These are phyloP conservation scores for Pueraria montana DNA, from an alignment of 306 rosid genomes.

Conservation along the genomic window DNA sequence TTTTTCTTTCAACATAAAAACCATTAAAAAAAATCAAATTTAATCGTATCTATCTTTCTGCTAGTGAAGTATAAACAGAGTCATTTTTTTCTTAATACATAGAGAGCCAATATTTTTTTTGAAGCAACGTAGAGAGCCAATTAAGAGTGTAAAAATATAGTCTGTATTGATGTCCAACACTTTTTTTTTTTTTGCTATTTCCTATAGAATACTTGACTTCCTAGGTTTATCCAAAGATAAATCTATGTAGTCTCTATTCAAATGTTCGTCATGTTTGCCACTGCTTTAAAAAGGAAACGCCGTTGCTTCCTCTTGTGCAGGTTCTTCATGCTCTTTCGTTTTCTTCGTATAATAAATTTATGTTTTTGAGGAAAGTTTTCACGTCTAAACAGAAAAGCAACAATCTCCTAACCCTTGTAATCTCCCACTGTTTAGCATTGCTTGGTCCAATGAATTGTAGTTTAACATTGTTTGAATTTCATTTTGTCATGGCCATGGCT, in stretches of 20 bases:
- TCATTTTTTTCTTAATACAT: not conserved
- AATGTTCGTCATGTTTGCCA: not conserved
- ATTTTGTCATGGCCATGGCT: not conserved
- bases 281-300: not conserved
- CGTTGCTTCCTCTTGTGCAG: not conserved
- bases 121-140: not conserved
- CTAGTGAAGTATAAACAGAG: not conserved
- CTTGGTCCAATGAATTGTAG: not conserved
- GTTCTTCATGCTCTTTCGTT: conserved; percentile 2
- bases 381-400: not conserved
- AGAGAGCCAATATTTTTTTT: not conserved
- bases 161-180: too few species aligned
- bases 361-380: not conserved
- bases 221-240: not conserved
- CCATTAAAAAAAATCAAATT: too few species aligned
- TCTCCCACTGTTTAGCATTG: not conserved
- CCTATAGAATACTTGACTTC: not conserved
- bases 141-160: too few species aligned
- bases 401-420: conserved; percentile 16
- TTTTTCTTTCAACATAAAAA: too few species aligned
- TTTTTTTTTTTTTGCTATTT: not conserved
- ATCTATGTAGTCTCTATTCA: not conserved
- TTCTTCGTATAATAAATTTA: not conserved
- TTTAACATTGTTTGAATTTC: not conserved
- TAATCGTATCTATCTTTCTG: too few species aligned